Evolutionary conservation across 2,329 filamentous ascomycete species (phyloP), one percentile per base, ranked within the genome.

Genomic region (Xylariaceae sp.): DNA sequence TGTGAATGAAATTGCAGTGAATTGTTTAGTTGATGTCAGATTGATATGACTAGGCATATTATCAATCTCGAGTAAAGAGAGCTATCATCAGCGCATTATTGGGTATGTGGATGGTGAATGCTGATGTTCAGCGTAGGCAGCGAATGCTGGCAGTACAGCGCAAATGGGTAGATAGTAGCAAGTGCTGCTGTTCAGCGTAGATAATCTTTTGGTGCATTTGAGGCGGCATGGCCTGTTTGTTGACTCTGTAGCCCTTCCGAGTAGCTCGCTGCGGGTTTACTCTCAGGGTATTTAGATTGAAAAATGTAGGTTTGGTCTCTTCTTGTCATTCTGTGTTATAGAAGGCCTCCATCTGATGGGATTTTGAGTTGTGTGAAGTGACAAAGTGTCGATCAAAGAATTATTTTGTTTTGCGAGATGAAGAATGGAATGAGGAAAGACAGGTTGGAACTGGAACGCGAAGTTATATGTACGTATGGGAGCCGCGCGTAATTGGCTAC

Each of bases 401-500:
- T n/a, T n/a, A n/a, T n/a, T n/a, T n/a, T n/a, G n/a, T n/a, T 28
- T 24, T 17, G 16, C 5, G 4, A 24, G 26, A 16, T n/a, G 41
- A 14, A 39, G 8, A 41, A 17, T 5, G 16, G n/a, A 43, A 14
- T 28, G 21, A 12, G 17, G 28, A 16, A 11, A 23, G 50, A 28
- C 31, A 46, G 23, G 17, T 14, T 26, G 4, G 45, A 41, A n/a
- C 31, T 40, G 28, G 6, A 46, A 45, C 46, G 52, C 57, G 50
- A 43, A 40, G 49, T 49, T 40, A 40, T n/a, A n/a, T n/a, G n/a
- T n/a, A n/a, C n/a, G n/a, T n/a, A n/a, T n/a, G n/a, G n/a, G n/a
- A n/a, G 3, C 28, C 4, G 36, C 40, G 16, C n/a, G 3, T 58
- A 50, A 58, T 61, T 61, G 54, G 55, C 29, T 34, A 8, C 12